Evolutionary conservation across 371 early-diverging fungal genomes (phyloP).

Genomic region (Parasitella parasitica): DNA sequence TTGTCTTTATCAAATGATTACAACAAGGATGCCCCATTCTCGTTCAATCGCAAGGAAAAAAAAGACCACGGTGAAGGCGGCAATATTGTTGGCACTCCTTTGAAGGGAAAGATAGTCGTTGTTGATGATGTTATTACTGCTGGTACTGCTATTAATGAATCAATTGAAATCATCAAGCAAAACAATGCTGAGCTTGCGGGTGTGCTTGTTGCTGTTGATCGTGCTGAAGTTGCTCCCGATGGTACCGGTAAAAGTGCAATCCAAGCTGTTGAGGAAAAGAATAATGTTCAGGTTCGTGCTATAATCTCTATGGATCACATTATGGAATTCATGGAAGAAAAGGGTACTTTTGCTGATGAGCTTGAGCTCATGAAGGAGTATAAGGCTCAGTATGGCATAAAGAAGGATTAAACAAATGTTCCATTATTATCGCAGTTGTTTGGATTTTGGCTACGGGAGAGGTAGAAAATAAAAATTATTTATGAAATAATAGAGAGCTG

Average conservation of each 20-base stretch:
- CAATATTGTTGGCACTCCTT: constrained; percentile 84
- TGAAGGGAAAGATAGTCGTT: constrained; percentile 78
- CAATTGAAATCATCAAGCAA: constrained; percentile 73
- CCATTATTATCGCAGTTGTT: background rate
- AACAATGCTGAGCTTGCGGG: constrained; percentile 70
- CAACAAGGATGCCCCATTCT: constrained; percentile 72
- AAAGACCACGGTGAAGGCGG: constrained; percentile 99
- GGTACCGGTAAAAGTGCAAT: constrained; percentile 86
- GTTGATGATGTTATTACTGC: constrained; percentile 98
- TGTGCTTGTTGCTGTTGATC: constrained; percentile 91
- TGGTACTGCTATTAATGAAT: constrained; percentile 95
- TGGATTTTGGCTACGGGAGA: background rate
- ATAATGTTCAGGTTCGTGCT: constrained; percentile 75
- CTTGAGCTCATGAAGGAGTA: constrained; percentile 69
- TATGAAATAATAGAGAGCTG: too few relatives aligned
- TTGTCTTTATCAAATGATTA: constrained; percentile 67
- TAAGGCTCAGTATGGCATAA: constrained; percentile 71
- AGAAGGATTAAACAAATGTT: constrained; percentile 10
- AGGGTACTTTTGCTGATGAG: constrained; percentile 68
- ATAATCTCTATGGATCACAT: constrained; percentile 89
- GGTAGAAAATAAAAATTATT: background rate
- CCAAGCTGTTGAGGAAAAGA: constrained; percentile 86
- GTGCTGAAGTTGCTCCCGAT: constrained; percentile 78
- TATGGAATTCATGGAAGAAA: constrained; percentile 84
- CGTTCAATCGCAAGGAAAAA: constrained; percentile 97